A percentile compares a stretch with the other conserved stretches of the same genome.
phyloP scores from a whole-genome alignment of 2,329 filamentous ascomycete species.

The Leptographium procerum region DNA sequence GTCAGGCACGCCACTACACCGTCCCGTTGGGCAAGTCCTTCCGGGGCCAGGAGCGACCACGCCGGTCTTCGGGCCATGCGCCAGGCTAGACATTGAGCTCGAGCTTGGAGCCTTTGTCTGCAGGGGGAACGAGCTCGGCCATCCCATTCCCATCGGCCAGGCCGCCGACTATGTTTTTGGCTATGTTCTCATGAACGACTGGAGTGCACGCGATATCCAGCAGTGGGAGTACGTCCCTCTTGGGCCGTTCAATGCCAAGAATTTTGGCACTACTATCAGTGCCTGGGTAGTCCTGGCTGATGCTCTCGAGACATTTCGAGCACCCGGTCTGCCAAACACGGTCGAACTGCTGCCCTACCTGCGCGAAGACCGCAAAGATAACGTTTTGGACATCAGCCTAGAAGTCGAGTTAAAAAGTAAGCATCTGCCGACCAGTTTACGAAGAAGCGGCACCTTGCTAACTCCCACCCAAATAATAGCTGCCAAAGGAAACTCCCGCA shows the following conservation, averaged over 20 bases:
- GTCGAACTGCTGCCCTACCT: no score
- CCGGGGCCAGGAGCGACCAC: conserved; percentile 37
- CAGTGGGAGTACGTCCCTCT: conserved; percentile 75
- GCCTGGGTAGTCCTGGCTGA: conserved; percentile 71
- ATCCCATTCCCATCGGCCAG: conserved; percentile 47
- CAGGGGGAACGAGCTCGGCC: conserved; percentile 51
- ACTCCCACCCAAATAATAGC: neutral
- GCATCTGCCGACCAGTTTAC: conserved; percentile 13
- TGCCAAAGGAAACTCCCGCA: no score
- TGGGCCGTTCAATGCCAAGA: conserved; percentile 75
- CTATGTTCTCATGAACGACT: conserved; percentile 75
- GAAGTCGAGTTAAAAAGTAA: conserved; percentile 50
- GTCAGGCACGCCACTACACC: conserved; percentile 60
- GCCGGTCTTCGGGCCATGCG: conserved; percentile 42
- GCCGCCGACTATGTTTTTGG: conserved; percentile 68
- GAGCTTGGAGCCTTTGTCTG: conserved; percentile 69
- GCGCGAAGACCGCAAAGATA: no score
- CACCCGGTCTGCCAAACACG: no score
- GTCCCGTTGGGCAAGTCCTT: conserved; percentile 66
- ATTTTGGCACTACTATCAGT: conserved; percentile 67
- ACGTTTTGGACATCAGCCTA: conserved; percentile 26
- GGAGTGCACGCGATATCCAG: conserved; percentile 75
- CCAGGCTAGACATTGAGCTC: conserved; percentile 66
- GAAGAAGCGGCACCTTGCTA: neutral
- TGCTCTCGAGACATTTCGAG: conserved; percentile 51